Evolutionary conservation across 2,329 filamentous ascomycete genomes (phyloP).

Genomic region (Aureobasidium sp.): DNA sequence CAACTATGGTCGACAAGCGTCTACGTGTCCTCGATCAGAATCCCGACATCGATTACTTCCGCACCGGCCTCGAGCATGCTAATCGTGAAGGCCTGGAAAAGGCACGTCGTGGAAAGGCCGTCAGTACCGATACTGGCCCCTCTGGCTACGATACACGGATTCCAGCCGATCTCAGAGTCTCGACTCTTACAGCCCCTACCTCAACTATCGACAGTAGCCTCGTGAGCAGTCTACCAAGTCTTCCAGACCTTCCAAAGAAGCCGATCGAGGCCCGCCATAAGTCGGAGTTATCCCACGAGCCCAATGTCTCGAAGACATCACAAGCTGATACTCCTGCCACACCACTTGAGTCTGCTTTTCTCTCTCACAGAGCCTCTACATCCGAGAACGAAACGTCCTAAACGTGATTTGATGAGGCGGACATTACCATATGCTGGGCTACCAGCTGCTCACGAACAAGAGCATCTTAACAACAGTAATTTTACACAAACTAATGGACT

Average conservation of each 20-base stretch:
- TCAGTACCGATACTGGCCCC: not conserved
- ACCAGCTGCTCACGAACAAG: not conserved
- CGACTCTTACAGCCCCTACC: not conserved
- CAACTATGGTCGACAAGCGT: conserved; percentile 29
- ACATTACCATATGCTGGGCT: not conserved
- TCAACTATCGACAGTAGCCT: conserved; percentile 5
- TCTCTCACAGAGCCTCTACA: not conserved
- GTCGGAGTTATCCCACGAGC: not conserved
- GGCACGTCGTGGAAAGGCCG: not conserved
- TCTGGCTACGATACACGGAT: conserved; percentile 5
- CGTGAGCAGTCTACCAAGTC: conserved; percentile 3
- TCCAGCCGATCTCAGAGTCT: not conserved
- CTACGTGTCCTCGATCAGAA: conserved; percentile 30
- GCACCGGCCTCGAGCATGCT: conserved; percentile 16
- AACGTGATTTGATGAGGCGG: not conserved
- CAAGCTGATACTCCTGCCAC: not conserved
- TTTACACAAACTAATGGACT: not conserved
- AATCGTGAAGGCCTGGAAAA: not conserved
- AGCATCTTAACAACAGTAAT: not conserved
- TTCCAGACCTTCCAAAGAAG: not conserved
- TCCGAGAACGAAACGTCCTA: not conserved
- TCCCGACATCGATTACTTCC: conserved; percentile 28
- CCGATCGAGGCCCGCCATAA: not conserved
- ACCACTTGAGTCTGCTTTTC: not conserved
- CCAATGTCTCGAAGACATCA: not conserved